Evolutionary conservation across 1,284 basidiomycete genomes (phyloP), one percentile per base, ranked within the genome.

Genomic region (Cryptococcus floricola): DNA sequence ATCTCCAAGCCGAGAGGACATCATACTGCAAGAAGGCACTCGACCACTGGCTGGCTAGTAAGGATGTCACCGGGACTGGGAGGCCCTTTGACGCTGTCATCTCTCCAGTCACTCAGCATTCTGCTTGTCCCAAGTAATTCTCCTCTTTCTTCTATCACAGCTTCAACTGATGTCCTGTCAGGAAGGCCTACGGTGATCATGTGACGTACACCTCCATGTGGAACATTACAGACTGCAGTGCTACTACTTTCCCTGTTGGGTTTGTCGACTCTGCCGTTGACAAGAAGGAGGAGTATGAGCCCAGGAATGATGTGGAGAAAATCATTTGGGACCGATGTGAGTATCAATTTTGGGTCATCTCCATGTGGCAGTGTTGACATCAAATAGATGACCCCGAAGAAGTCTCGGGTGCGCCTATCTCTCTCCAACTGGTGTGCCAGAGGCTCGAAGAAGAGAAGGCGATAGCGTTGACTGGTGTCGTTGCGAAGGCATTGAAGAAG

Each of bases 371-470:
- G 38, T 45, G 18, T 12, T 18, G 25, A 28, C 7, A 10, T 5
- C 31, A 12, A 28, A 9, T 39, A 86, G 86, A 88, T 65, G 77
- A 85, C 48, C 83, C 87, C 0, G 76, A 80, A 31, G 78, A 77
- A 13, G 85, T 83, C 61, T 76, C 77, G 51, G 80, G 83, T 56
- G 84, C 83, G 0, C 88, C 89, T 0, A 79, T 89, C 7, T 77
- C 80, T n/a, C 71, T 91, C 23, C 88, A 91, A 65, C 65, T 89
- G 5, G 80, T 89, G 3, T 86, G 84, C 0, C 78, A 83, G 51
- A 84, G 83, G n/a, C 77, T 85, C 43, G 86, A 90, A 66, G 70
- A 73, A 52, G 72, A 74, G 59, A 71, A 70, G 62, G 67, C 63
- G 5, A 43, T 75, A 9, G 63, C 60, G 41, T 63, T 70, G 38